Percentiles rank a stretch among this genome's conserved stretches.
phyloP scores from a whole-genome alignment of 495 filamentous ascomycete species.

The Friedmanniomyces endolithicus region DNA sequence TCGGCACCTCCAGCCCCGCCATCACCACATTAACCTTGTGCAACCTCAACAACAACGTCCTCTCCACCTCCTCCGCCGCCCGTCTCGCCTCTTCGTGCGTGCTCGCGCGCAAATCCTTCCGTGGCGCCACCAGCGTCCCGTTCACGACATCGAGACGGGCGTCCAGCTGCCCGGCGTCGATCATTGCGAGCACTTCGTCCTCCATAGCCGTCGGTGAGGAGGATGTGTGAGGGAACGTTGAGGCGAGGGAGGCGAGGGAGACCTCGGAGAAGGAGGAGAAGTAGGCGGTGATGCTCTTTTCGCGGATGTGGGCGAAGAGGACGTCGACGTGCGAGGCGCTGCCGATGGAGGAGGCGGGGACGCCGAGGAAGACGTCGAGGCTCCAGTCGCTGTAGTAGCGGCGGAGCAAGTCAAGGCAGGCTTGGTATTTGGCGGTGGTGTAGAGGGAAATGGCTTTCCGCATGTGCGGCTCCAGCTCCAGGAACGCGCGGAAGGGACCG shows the following conservation, averaged over 20 bases:
- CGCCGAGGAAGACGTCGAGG: conserved; percentile 77
- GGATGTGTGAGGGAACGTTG: conserved; percentile 26
- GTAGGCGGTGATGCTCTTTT: conserved; percentile 87
- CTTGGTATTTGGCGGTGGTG: conserved; percentile 72
- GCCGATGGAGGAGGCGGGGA: conserved; percentile 34
- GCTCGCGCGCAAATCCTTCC: conserved; percentile 48
- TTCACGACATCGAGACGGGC: conserved; percentile 78
- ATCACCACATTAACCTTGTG: conserved; percentile 59
- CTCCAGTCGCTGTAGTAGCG: conserved; percentile 72
- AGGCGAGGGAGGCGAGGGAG: conserved; percentile 30
- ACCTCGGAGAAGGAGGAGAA: conserved; percentile 37
- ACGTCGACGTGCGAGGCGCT: conserved; percentile 53
- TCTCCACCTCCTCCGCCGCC: conserved; percentile 58
- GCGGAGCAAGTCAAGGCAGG: conserved; percentile 71
- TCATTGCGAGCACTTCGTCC: conserved; percentile 64
- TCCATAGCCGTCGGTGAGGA: conserved; percentile 47
- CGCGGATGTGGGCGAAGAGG: conserved; percentile 62
- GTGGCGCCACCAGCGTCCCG: conserved; percentile 57
- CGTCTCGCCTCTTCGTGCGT: conserved; percentile 55
- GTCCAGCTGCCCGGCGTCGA: conserved; percentile 55
- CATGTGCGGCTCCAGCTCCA: conserved; percentile 89
- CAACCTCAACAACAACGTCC: conserved; percentile 59
- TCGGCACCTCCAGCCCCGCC: conserved; percentile 62
- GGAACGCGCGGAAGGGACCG: conserved; percentile 71
- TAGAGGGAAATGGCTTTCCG: conserved; percentile 82